A percentile compares a stretch with the other conserved stretches of the same genome.
These are phyloP conservation scores for Lonicera japonica DNA, from an alignment of 129 eudicot genomes.

Conservation along the genomic window DNA sequence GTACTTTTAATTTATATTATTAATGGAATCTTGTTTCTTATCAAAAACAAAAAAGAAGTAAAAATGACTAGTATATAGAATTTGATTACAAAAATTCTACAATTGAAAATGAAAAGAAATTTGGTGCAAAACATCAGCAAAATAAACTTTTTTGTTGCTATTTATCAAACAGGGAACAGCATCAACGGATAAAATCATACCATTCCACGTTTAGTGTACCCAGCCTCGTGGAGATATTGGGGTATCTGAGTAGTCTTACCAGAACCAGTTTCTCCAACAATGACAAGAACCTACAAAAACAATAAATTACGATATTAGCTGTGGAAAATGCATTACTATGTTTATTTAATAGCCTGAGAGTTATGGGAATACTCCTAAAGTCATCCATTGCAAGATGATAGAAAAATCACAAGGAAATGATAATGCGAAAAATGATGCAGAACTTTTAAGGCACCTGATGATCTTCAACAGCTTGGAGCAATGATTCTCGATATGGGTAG, in stretches of 20 bases:
- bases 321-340: not conserved
- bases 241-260: constrained; percentile 99
- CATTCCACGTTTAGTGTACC: constrained; percentile 85
- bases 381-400: not conserved
- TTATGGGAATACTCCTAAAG: not conserved
- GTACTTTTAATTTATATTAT: no score
- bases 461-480: constrained; percentile 70
- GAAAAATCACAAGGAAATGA: constrained; percentile 1
- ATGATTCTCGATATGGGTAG: constrained; percentile 68
- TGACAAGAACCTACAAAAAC: constrained; percentile 63
- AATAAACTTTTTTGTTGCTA: not conserved
- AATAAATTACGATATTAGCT: not conserved
- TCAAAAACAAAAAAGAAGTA: no score
- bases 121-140: not conserved
- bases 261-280: constrained; percentile 98
- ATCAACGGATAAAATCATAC: constrained; percentile 27
- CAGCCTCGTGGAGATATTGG: constrained; percentile 95
- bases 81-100: no score
- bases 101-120: not conserved
- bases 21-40: no score
- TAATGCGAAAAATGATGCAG: constrained; percentile 4
- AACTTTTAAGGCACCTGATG: constrained; percentile 61
- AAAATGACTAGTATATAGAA: no score
- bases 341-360: not conserved
- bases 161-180: not conserved